phyloP scores from a whole-genome alignment of 495 filamentous ascomycete species.

The Neurospora hispaniola region DNA sequence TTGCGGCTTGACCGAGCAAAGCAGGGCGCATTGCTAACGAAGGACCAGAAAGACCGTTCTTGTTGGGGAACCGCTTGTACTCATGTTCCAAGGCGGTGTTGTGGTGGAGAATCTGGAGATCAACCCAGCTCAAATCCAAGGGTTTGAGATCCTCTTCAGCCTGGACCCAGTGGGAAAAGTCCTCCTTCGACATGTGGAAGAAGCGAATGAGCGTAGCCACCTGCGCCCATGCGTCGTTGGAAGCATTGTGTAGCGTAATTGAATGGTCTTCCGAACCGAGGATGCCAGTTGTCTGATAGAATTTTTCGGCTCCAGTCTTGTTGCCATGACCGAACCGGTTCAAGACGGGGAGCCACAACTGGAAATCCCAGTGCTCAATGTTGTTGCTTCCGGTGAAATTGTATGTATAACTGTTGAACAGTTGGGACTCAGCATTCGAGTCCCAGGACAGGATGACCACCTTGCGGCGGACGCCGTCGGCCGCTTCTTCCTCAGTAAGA shows the following conservation, averaged over 20 bases:
- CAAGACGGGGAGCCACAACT: background rate
- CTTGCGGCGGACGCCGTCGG: background rate
- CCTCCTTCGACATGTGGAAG: background rate
- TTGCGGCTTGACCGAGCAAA: too few species aligned
- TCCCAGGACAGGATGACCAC: background rate
- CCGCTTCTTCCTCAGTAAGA: too few species aligned
- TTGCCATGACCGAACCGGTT: background rate
- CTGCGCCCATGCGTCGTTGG: background rate
- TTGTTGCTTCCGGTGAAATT: background rate
- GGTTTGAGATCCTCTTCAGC: too few species aligned
- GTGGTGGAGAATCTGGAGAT: background rate
- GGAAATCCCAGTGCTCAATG: background rate
- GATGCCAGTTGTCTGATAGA: too few species aligned
- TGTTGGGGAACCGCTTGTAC: background rate
- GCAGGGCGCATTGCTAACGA: too few species aligned
- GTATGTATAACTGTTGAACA: too few species aligned
- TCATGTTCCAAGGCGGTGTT: background rate
- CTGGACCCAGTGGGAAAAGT: too few species aligned
- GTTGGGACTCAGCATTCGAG: background rate
- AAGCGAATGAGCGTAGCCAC: background rate
- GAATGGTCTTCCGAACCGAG: too few species aligned
- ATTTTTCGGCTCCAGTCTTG: too few species aligned
- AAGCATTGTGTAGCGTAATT: background rate
- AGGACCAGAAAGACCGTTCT: too few species aligned
- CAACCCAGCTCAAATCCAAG: background rate